Conservation (phyloP, 2,329 filamentous ascomycete genomes). For the Curvularia sp. region DNA sequence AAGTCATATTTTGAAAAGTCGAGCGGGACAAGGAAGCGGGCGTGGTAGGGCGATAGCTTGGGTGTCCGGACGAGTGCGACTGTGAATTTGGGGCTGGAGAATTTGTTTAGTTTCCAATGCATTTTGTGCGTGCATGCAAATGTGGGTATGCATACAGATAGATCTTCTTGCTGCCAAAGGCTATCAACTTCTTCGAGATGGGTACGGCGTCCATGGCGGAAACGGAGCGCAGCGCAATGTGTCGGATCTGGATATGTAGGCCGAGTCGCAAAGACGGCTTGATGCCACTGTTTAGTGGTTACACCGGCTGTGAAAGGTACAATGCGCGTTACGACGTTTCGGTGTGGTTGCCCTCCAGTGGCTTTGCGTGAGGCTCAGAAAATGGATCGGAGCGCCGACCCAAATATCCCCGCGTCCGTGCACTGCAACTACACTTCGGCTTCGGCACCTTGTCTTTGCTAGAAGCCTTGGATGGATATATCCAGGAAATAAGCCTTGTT, state of each 20-base stretch:
- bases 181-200: constrained; percentile 45
- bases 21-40: constrained; percentile 88
- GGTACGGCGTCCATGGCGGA: constrained; percentile 40
- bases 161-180: constrained; percentile 55
- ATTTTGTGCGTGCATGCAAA: neutral
- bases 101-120: constrained; percentile 14
- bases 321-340: constrained; percentile 9
- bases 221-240: neutral
- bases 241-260: too few relatives aligned
- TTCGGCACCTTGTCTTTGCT: neutral
- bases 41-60: constrained; percentile 77
- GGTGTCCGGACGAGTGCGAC: constrained; percentile 79
- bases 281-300: neutral
- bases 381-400: constrained; percentile 23
- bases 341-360: constrained; percentile 5
- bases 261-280: neutral
- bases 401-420: constrained; percentile 19
- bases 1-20: constrained; percentile 96
- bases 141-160: constrained; percentile 52
- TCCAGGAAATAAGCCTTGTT: too few relatives aligned
- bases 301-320: neutral
- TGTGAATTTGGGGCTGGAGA: constrained; percentile 76
- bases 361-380: constrained; percentile 23
- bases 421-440: constrained; percentile 6
- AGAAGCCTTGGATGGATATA: neutral